A percentile compares a stretch with the other conserved stretches of the same genome.
Conservation (phyloP, 2,329 filamentous ascomycete species). For the Cladosporium sp. region DNA sequence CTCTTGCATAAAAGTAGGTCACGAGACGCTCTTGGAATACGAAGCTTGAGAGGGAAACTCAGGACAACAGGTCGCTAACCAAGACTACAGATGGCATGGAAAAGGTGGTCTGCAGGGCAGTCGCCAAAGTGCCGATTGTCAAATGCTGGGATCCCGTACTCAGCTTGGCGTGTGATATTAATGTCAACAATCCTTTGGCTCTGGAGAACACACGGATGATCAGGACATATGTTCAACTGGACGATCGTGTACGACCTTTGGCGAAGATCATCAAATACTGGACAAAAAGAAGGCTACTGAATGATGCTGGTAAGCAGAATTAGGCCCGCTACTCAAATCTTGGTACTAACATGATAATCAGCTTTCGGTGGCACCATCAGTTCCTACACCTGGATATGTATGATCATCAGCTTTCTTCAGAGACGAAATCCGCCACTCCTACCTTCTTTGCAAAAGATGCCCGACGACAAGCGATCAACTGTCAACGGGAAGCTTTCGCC, state of each 20-base stretch:
- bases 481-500: slow-evolving; percentile 68
- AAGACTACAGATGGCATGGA: slow-evolving; percentile 81
- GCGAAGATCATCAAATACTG: slow-evolving; percentile 98
- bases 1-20: slow-evolving; percentile 78
- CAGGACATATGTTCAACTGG: slow-evolving; percentile 91
- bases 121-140: slow-evolving; percentile 95
- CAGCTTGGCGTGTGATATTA: slow-evolving; percentile 90
- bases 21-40: not conserved
- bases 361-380: slow-evolving; percentile 91
- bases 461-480: slow-evolving; percentile 60
- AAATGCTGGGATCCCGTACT: slow-evolving; percentile 98
- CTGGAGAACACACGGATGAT: slow-evolving; percentile 98
- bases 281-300: slow-evolving; percentile 88
- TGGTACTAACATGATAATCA: slow-evolving; percentile 40
- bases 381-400: slow-evolving; percentile 98
- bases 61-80: slow-evolving; percentile 26
- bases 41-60: not conserved
- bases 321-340: not conserved
- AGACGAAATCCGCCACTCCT: slow-evolving; percentile 80
- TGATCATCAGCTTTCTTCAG: slow-evolving; percentile 96
- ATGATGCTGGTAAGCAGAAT: slow-evolving; percentile 80
- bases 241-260: slow-evolving; percentile 83
- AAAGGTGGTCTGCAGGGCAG: slow-evolving; percentile 89
- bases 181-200: slow-evolving; percentile 94
- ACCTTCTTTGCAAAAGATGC: slow-evolving; percentile 77